Conservation (phyloP, 768 basidiomycete species). For the Suillus bovinus region DNA sequence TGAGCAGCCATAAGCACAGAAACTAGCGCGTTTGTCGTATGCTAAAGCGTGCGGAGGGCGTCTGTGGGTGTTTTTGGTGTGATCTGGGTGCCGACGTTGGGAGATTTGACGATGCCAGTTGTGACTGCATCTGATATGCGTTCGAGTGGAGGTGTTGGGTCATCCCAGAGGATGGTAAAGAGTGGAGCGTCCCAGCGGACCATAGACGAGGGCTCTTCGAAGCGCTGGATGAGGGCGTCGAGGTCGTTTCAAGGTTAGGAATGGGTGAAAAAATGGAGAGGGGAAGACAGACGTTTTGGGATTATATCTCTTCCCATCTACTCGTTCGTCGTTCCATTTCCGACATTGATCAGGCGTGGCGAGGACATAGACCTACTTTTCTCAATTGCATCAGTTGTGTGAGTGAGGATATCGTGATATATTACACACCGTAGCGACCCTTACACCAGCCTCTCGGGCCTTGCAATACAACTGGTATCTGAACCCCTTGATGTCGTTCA, state of each 20-base stretch:
- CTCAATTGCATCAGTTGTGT: conserved; percentile 1
- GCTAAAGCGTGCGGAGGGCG: conserved; percentile 84
- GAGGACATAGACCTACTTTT: conserved; percentile 68
- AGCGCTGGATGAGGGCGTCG: conserved; percentile 77
- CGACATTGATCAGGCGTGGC: conserved; percentile 70
- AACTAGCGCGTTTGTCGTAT: conserved; percentile 69
- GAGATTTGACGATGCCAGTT: conserved; percentile 78
- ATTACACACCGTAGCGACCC: conserved; percentile 80
- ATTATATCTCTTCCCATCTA: conserved; percentile 52
- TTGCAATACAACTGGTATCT: conserved; percentile 98
- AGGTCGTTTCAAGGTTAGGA: neutral
- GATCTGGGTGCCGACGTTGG: conserved; percentile 78
- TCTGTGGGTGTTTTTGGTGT: conserved; percentile 85
- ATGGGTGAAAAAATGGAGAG: neutral
- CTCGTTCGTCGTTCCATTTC: conserved; percentile 67
- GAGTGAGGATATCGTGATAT: conserved; percentile 10
- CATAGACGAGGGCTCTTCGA: conserved; percentile 97
- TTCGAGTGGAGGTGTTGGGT: conserved; percentile 60
- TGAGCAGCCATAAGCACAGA: conserved; percentile 70
- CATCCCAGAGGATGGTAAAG: conserved; percentile 80
- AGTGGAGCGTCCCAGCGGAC: conserved; percentile 99
- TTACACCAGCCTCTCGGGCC: conserved; percentile 81
- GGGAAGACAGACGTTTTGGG: conserved; percentile 60
- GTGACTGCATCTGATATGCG: conserved; percentile 83
- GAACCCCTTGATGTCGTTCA: conserved; percentile 98